Conservation (phyloP, 2,329 filamentous ascomycete species). For the Xenosphaeropsis pyriputrescens region DNA sequence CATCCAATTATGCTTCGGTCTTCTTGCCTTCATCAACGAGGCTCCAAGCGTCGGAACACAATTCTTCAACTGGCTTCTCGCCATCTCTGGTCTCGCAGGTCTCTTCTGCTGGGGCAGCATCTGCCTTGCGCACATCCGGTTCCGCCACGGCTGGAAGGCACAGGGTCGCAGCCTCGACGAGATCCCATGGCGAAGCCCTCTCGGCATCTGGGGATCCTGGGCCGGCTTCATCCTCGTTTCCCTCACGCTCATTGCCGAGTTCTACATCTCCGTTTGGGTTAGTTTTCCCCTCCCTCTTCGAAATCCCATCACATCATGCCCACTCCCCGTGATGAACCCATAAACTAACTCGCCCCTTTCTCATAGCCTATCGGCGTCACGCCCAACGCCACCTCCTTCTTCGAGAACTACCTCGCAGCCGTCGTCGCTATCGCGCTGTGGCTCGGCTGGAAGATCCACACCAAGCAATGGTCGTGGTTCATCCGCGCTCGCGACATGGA, state of each 20-base stretch:
- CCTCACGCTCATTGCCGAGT: conserved; percentile 47
- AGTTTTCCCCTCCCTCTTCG: too few relatives aligned
- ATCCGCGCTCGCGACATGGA: conserved; percentile 45
- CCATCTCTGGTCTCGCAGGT: conserved; percentile 56
- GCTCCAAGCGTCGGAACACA: conserved; percentile 21
- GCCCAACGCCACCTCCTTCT: conserved; percentile 30
- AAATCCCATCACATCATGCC: too few relatives aligned
- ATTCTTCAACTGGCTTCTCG: conserved; percentile 50
- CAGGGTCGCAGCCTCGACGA: conserved; percentile 37
- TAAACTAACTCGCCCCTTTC: conserved; percentile 28
- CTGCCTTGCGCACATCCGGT: conserved; percentile 49
- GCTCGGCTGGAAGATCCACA: conserved; percentile 28
- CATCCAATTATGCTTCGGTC: conserved; percentile 36
- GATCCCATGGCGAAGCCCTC: conserved; percentile 29
- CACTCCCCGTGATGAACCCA: neutral
- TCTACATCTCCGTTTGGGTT: neutral
- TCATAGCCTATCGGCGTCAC: conserved; percentile 34
- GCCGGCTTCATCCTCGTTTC: conserved; percentile 51
- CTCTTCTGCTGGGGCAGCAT: conserved; percentile 66
- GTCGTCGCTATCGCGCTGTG: conserved; percentile 40
- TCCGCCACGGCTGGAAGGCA: conserved; percentile 44
- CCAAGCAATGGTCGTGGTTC: too few relatives aligned
- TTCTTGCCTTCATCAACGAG: conserved; percentile 40
- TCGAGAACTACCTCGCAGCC: conserved; percentile 35
- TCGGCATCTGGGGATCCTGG: conserved; percentile 54